Conservation (phyloP, 2,329 filamentous ascomycete genomes). For the Aspergillus sp. region DNA sequence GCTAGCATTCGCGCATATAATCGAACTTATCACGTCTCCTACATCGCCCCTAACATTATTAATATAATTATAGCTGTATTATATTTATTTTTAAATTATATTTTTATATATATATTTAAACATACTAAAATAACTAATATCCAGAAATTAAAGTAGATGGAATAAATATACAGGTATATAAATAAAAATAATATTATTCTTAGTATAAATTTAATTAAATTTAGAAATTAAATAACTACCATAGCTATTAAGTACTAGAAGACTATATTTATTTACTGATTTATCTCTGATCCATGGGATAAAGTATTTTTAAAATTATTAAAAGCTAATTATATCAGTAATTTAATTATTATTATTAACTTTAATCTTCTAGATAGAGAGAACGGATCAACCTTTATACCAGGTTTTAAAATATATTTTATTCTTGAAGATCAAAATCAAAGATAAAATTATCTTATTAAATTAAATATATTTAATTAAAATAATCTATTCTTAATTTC, state of each 20-base stretch:
- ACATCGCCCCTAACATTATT: too few relatives aligned
- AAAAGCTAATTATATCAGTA: background rate
- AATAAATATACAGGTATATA: background rate
- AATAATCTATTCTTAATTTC: background rate
- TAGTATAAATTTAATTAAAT: background rate
- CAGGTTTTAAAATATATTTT: background rate
- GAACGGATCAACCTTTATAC: background rate
- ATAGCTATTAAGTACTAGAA: background rate
- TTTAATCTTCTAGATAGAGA: background rate
- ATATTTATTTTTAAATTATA: background rate
- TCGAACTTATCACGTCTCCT: too few relatives aligned
- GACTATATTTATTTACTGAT: background rate
- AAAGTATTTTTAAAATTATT: background rate
- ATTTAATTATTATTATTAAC: background rate
- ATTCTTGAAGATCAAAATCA: background rate
- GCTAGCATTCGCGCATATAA: too few relatives aligned
- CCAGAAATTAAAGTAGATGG: background rate
- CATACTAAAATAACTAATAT: background rate
- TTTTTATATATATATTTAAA: background rate
- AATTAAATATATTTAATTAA: too few relatives aligned
- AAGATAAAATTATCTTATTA: background rate
- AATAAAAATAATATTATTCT: constrained; percentile 1
- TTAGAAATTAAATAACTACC: background rate
- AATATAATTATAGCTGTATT: background rate
- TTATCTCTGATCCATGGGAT: background rate